These are phyloP conservation scores for Clohesyomyces aquaticus DNA, from an alignment of 495 filamentous ascomycete genomes.

Conservation along the genomic window DNA sequence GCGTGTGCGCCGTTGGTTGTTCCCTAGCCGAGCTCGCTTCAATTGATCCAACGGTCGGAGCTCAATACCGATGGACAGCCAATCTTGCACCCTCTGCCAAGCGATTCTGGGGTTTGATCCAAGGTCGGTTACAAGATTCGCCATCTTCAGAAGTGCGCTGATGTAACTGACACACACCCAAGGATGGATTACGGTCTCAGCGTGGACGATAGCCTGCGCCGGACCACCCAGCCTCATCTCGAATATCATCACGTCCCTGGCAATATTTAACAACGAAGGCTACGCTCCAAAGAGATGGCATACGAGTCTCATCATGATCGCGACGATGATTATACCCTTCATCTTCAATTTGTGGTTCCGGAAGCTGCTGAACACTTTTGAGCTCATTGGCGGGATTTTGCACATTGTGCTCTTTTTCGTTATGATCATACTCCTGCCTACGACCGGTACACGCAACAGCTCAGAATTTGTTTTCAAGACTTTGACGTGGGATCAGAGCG, in stretches of 20 bases:
- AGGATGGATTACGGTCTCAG: slow-evolving; percentile 32
- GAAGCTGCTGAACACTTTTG: slow-evolving; percentile 23
- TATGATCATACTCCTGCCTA: slow-evolving; percentile 19
- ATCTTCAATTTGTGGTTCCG: slow-evolving; percentile 55
- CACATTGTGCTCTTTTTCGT: slow-evolving; percentile 31
- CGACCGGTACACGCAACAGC: slow-evolving; percentile 8
- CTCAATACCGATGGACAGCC: slow-evolving; percentile 35
- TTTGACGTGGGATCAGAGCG: slow-evolving; percentile 13
- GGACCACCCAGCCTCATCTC: slow-evolving; percentile 21
- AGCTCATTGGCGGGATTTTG: slow-evolving; percentile 24
- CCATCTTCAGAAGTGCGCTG: background rate
- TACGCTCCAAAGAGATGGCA: slow-evolving; percentile 42
- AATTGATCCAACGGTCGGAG: slow-evolving; percentile 41
- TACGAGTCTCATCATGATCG: slow-evolving; percentile 25
- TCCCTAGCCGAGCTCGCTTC: slow-evolving; percentile 48
- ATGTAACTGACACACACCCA: slow-evolving; percentile 3
- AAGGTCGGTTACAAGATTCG: slow-evolving; percentile 9
- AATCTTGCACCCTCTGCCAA: slow-evolving; percentile 48
- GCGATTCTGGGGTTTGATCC: slow-evolving; percentile 41
- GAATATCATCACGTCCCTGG: slow-evolving; percentile 37
- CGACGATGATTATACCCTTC: slow-evolving; percentile 41
- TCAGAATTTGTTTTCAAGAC: slow-evolving; percentile 35
- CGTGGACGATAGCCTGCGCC: slow-evolving; percentile 24
- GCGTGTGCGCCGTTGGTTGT: slow-evolving; percentile 35
- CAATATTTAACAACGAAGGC: slow-evolving; percentile 47